Evolutionary conservation across 148 eudicot species (phyloP).

Genomic region (Rhododendron simsii): DNA sequence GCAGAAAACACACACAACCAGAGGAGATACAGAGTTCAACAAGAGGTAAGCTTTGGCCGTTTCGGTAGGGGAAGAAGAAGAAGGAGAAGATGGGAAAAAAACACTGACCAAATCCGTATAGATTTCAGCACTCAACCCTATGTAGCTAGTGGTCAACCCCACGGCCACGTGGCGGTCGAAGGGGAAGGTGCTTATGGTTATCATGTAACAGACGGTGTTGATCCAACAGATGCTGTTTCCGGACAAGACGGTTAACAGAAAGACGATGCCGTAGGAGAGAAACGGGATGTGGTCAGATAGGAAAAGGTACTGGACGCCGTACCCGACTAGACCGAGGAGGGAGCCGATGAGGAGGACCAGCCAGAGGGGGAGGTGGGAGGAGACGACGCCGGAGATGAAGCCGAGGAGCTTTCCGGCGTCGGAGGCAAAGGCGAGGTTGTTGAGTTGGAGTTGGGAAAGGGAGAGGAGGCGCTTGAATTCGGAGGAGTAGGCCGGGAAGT

Average conservation of each 20-base stretch:
- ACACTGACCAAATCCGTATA: slow-evolving; percentile 57
- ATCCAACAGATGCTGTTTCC: slow-evolving; percentile 99
- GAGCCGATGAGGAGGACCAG: slow-evolving; percentile 68
- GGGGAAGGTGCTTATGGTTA: slow-evolving; percentile 66
- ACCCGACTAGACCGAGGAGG: slow-evolving; percentile 58
- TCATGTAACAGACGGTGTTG: slow-evolving; percentile 75
- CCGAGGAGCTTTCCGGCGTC: slow-evolving; percentile 92
- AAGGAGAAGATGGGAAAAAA: slow-evolving; percentile 6
- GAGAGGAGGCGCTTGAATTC: slow-evolving; percentile 67
- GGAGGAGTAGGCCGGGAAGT: slow-evolving; percentile 84
- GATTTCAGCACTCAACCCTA: slow-evolving; percentile 66
- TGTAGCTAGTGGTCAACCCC: slow-evolving; percentile 75
- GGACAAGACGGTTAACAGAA: slow-evolving; percentile 57
- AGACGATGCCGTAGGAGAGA: slow-evolving; percentile 45
- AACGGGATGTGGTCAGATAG: slow-evolving; percentile 20
- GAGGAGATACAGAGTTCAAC: slow-evolving; percentile 48
- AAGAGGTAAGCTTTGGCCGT: slow-evolving; percentile 58
- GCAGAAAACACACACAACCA: slow-evolving; percentile 34
- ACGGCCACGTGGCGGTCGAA: slow-evolving; percentile 62
- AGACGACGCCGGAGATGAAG: slow-evolving; percentile 74
- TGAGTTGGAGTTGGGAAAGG: slow-evolving; percentile 78
- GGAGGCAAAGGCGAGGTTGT: slow-evolving; percentile 87
- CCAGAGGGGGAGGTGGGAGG: slow-evolving; percentile 65
- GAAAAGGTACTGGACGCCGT: slow-evolving; percentile 71
- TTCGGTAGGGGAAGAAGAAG: slow-evolving; percentile 3